Evolutionary conservation across 768 basidiomycete genomes (phyloP).

Genomic region (Leccinum truebloodii): DNA sequence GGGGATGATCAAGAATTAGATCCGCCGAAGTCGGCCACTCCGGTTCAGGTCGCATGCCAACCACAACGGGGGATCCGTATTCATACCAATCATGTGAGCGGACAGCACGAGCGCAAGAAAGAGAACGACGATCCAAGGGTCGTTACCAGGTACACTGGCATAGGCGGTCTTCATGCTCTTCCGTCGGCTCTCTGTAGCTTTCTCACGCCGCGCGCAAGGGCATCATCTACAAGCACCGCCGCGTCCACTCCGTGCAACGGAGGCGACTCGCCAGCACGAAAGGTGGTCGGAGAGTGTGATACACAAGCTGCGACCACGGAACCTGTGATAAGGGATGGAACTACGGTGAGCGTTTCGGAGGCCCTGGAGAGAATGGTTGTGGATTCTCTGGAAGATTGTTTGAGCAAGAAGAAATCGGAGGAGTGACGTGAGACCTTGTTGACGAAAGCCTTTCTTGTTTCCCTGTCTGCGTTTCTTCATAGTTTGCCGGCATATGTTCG

Average conservation of each 20-base stretch:
- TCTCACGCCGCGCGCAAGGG: conserved; percentile 18
- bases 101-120: background rate
- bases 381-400: conserved; percentile 8
- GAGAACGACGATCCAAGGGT: conserved; percentile 7
- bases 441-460: background rate
- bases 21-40: background rate
- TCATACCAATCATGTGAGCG: background rate
- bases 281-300: background rate
- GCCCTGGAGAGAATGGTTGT: conserved; percentile 29
- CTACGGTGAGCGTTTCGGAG: conserved; percentile 17
- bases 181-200: conserved; percentile 11
- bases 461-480: background rate
- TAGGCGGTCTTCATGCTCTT: conserved; percentile 1
- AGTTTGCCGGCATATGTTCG: background rate
- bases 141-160: background rate
- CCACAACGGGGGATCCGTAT: background rate
- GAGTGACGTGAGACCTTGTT: background rate
- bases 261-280: conserved; percentile 2
- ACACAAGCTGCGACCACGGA: background rate
- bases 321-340: background rate
- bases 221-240: conserved; percentile 26
- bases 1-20: background rate
- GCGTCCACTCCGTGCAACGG: conserved; percentile 8
- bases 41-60: background rate
- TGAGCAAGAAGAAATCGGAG: background rate